Base-by-base conservation (phyloP, 2,329 filamentous ascomycete genomes). In the Whalleya microplaca region DNA sequence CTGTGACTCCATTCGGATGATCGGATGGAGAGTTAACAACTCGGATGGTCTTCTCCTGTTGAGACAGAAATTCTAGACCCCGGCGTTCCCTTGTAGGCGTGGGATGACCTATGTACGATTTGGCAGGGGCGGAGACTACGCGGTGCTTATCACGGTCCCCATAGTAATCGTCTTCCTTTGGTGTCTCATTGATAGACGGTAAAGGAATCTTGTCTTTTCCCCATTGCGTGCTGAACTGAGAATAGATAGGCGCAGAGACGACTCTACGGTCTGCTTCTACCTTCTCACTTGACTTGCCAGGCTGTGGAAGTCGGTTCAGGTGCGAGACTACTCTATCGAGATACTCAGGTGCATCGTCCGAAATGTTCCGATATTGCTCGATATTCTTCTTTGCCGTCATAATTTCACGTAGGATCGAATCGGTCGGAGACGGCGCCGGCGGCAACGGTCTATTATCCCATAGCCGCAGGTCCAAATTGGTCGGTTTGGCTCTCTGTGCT, bases 381-480 rank as follows among this genome's bases (percentile, higher is more conserved):
- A 53, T 46, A 48, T 47, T 63, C 21, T 57, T 64, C 63, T 68
- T 62, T 32, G 61, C 58, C 45, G 64, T 53, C 41, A 52, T 37
- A 29, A 65, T 61, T 51, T 72, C 66, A 10, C 62, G 66, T 27
- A 62, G 53, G 10, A 65, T 64, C 1, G 65, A 69, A 20, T 64
- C 66, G 1, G 71, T 69, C 2, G 69, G 64, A 0, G 80, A 76
- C 2, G 84, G 75, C 5, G 74, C 69, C 1, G 81, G 79, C 0
- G 83, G 83, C 21, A 85, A 65, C 1, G 83, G 82, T 1, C 82
- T 75, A 9, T 71, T 74, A 44, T 80, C 77, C 75, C 80, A 84
- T 1, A 67, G 63, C 32, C 56, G 52, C 41, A 63, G 21, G 37
- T 52, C 45, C 51, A 46, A 21, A 49, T 51, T 45, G 41, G 55